Base-by-base conservation (phyloP, 192 early-diverging fungal genomes). In the Coemansia sp. region DNA sequence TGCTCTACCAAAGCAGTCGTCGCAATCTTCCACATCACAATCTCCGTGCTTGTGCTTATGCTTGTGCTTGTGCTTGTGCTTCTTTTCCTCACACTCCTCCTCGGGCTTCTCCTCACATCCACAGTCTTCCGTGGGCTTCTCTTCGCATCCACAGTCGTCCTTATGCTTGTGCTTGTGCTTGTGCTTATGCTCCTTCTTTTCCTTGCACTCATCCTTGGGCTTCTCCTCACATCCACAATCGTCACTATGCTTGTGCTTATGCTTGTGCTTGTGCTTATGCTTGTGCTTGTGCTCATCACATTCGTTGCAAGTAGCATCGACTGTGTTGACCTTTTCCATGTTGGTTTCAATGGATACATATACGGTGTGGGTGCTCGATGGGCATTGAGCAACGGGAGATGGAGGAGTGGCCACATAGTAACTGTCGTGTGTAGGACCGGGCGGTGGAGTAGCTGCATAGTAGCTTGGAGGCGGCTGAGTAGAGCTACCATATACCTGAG, bases 301-400 rank as follows among this genome's bases (percentile, higher is more conserved):
- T 45, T 54, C 38, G 25, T 39, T 49, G 38, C 45, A 41, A n/a
- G n/a, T n/a, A 22, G 58, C 36, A 46, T 51, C 39, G 5, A 54
- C 25, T 34, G 43, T 30, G 9, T 44, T 25, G 24, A 41, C 32
- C 18, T 42, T 59, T 6, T 19, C 49, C 19, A 14, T 50, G 56
- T 67, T 50, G 50, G 55, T 64, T 60, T 75, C 72, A 8, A 75
- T 35, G 18, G 72, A 75, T 10, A 64, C 45, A 18, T 60, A 64
- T 13, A 67, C 72, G 0, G 60, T 67, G 57, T 75, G 72, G 17
- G 64, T 67, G 22, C n/a, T 18, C 24, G 11, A 8, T 5, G 5
- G 6, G 30, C 30, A 32, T 11, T 8, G 5, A 8, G 11, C 11
- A 5, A 11, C 11, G 30, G 30, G 30, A 11, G 30, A 8, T 8